Percentiles rank a stretch among this genome's conserved stretches.
These are phyloP conservation scores for Astragalus glycyphyllos DNA, from an alignment of 306 rosid genomes.

Conservation along the genomic window DNA sequence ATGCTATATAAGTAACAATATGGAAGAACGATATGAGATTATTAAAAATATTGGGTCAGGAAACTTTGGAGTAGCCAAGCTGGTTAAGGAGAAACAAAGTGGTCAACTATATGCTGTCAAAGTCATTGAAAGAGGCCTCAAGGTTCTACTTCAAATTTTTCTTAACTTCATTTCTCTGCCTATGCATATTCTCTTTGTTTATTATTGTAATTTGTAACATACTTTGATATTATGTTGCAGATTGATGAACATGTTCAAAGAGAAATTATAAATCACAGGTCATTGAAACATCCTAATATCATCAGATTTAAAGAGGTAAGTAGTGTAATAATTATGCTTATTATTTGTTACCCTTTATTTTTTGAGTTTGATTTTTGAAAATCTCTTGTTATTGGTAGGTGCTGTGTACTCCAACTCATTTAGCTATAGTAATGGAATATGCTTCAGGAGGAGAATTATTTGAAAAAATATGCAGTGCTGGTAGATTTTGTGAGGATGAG, in stretches of 20 bases:
- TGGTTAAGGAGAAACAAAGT: constrained; percentile 72
- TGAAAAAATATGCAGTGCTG: constrained; percentile 91
- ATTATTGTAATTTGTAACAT: not conserved
- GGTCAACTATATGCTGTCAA: constrained; percentile 86
- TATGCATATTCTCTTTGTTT: not conserved
- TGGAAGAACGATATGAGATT: constrained; percentile 93
- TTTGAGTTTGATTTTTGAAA: not conserved
- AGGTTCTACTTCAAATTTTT: constrained; percentile 52
- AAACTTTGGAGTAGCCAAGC: constrained; percentile 93
- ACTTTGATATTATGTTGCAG: constrained; percentile 44
- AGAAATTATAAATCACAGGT: constrained; percentile 93
- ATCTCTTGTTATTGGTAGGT: constrained; percentile 49
- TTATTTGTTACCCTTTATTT: not conserved
- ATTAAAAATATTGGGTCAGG: constrained; percentile 92
- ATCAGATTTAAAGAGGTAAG: constrained; percentile 88
- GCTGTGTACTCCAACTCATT: constrained; percentile 79
- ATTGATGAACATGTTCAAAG: constrained; percentile 97
- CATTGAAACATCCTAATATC: constrained; percentile 95
- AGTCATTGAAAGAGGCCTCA: constrained; percentile 85
- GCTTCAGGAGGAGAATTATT: constrained; percentile 97
- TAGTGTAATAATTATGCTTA: not conserved
- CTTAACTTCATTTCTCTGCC: constrained; percentile 2
- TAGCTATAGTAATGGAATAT: constrained; percentile 97
- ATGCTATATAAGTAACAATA: constrained; percentile 23
- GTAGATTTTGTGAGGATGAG: constrained; percentile 98